Base-by-base conservation (phyloP, 2,329 filamentous ascomycete species). In the Arthrinium puccinioides region DNA sequence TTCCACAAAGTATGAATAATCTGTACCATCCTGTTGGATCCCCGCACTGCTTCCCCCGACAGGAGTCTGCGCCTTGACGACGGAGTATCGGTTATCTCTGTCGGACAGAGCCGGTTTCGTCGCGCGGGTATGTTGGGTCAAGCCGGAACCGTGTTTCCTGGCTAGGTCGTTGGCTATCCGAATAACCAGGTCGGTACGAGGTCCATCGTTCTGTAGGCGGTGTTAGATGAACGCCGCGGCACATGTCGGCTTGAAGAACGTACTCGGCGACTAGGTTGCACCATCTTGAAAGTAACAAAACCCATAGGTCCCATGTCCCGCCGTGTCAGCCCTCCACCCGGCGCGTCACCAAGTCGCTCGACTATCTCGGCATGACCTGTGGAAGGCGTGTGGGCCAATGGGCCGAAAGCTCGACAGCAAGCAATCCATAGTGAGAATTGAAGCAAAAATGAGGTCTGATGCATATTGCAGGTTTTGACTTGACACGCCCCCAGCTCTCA, bases 1-100 rank as follows among this genome's bases (percentile, higher is more conserved):
- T 51, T 76, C 58, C 29, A 77, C 59, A 47, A 83, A 82, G 57
- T 84, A 83, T 2, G 77, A 79, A 46, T 72, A 79, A 51, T 84
- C 79, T 13, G 72, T 74, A 13, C 78, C 79, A 51, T 82, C 78
- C 51, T 84, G 79, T 49, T 74, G 58, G 37, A 84, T 64, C 9
- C 76, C 75, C 9, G 65, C 68, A 27, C 70, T 70, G 47, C 74
- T 63, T 21, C 66, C 54, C 11, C 61, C 57, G 1, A 62, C 59
- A 1, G 76, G 65, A 2, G 64, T 52, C 9, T 49, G 55, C 1
- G 76, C 72, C 18, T 63, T 50, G 45, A 69, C 62, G 10, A 78
- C 54, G 2, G 59, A 49, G 48, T 70, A 79, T 3, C 57, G 50
- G 47, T 74, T 75, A 13, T 54, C 56, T 44, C 72, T 62, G 40